Percentiles rank a stretch among this genome's conserved stretches.
phyloP scores from a whole-genome alignment of 108 stramenopile species.

The Craspedostauros australis region DNA sequence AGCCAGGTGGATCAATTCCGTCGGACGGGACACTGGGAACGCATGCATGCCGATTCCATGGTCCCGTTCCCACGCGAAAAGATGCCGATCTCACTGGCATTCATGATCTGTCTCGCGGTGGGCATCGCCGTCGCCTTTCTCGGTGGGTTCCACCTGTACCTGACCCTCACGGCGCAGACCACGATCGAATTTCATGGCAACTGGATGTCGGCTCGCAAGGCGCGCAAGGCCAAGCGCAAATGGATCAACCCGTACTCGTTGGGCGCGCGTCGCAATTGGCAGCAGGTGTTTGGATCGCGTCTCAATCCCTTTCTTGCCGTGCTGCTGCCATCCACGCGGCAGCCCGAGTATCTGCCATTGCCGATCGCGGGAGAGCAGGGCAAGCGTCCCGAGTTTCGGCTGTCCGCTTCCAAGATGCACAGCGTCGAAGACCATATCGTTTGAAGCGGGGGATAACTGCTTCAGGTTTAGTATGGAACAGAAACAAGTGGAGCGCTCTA shows the following conservation, averaged over 20 bases:
- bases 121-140: conserved; percentile 65
- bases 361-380: conserved; percentile 54
- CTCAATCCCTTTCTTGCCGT: conserved; percentile 21
- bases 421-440: too few relatives aligned
- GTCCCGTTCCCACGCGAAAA: conserved; percentile 58
- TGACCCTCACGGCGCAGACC: conserved; percentile 69
- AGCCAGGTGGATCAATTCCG: conserved; percentile 31
- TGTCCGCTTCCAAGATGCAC: too few relatives aligned
- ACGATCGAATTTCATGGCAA: conserved; percentile 93
- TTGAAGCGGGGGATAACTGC: too few relatives aligned
- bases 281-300: conserved; percentile 62
- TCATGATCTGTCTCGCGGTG: conserved; percentile 79
- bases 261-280: conserved; percentile 61
- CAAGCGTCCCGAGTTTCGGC: too few relatives aligned
- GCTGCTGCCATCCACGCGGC: conserved; percentile 57
- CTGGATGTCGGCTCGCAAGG: conserved; percentile 36
- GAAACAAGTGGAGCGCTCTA: too few relatives aligned
- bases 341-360: conserved; percentile 82
- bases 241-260: conserved; percentile 77
- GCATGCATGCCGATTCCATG: conserved; percentile 31
- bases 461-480: too few relatives aligned
- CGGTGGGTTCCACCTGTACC: conserved; percentile 75
- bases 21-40: conserved; percentile 16
- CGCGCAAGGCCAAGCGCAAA: conserved; percentile 18
- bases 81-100: conserved; percentile 58